Conservation (phyloP, 305 asterid species). For the Fraxinus sp. region DNA sequence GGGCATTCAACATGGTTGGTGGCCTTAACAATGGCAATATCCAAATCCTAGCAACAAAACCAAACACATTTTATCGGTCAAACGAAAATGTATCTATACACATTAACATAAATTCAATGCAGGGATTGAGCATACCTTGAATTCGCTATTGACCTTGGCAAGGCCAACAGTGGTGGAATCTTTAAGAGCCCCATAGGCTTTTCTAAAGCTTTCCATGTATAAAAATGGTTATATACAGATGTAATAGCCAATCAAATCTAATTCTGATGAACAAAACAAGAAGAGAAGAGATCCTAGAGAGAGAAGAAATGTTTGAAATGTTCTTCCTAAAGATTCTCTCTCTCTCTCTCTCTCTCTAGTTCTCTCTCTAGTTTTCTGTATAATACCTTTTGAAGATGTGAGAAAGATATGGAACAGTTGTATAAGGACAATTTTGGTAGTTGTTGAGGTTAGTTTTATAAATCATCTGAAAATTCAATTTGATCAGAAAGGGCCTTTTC, state of each 20-base stretch:
- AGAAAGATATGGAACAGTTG: not conserved
- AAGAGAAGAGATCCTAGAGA: conserved; percentile 34
- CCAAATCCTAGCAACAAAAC: conserved; percentile 62
- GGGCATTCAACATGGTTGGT: conserved; percentile 83
- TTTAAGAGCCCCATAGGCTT: conserved; percentile 90
- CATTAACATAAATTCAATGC: not conserved
- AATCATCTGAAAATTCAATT: not conserved
- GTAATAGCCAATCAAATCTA: not conserved
- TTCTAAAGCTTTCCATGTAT: conserved; percentile 73
- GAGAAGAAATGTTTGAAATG: conserved; percentile 28
- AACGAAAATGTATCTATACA: not conserved
- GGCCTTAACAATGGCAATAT: conserved; percentile 84
- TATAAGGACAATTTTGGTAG: not conserved
- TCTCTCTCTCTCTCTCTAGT: not conserved
- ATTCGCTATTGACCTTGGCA: conserved; percentile 86
- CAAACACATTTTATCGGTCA: not conserved
- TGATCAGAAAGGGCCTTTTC: not conserved
- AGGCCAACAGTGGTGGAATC: conserved; percentile 90
- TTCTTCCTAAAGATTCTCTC: conserved; percentile 30
- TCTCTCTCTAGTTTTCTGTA: not conserved
- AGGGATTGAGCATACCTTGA: conserved; percentile 50
- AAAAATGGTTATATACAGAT: conserved; percentile 11
- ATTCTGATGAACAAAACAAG: conserved; percentile 19
- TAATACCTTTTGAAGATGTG: not conserved
- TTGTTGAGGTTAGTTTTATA: not conserved